phyloP scores from a whole-genome alignment of 345 rosid genomes.

The Aquilaria malaccensis region DNA sequence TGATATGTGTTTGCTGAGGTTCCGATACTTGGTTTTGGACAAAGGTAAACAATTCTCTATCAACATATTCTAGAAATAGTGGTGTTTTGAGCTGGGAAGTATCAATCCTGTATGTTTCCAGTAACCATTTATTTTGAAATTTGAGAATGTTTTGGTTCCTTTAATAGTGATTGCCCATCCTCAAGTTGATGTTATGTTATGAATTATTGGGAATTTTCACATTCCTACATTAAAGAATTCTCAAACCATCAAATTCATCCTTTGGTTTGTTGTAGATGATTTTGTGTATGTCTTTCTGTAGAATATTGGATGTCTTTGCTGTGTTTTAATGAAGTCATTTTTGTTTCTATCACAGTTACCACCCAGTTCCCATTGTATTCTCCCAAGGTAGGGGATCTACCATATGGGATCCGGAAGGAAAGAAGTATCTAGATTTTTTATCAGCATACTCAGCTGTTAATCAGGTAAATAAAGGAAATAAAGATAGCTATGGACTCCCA shows the following conservation, averaged over 20 bases:
- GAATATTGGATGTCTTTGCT: not conserved
- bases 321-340: not conserved
- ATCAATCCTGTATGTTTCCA: too few species aligned
- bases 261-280: not conserved
- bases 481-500: not conserved
- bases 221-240: not conserved
- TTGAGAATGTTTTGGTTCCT: not conserved
- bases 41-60: too few species aligned
- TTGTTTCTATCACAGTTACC: slow-evolving; percentile 55
- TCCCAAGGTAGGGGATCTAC: slow-evolving; percentile 81
- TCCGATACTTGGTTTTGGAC: too few species aligned
- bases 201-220: not conserved
- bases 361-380: slow-evolving; percentile 93
- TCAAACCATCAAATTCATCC: not conserved
- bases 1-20: too few species aligned
- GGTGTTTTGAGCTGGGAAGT: too few species aligned
- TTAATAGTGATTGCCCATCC: not conserved
- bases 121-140: not conserved
- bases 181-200: not conserved
- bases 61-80: too few species aligned
- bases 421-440: slow-evolving; percentile 84
- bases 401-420: slow-evolving; percentile 94
- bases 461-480: slow-evolving; percentile 40
- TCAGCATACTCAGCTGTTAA: slow-evolving; percentile 94
- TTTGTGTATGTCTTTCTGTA: not conserved